Conservation (phyloP, 176 grass and related monocot species). For the Luzula sylvatica region DNA sequence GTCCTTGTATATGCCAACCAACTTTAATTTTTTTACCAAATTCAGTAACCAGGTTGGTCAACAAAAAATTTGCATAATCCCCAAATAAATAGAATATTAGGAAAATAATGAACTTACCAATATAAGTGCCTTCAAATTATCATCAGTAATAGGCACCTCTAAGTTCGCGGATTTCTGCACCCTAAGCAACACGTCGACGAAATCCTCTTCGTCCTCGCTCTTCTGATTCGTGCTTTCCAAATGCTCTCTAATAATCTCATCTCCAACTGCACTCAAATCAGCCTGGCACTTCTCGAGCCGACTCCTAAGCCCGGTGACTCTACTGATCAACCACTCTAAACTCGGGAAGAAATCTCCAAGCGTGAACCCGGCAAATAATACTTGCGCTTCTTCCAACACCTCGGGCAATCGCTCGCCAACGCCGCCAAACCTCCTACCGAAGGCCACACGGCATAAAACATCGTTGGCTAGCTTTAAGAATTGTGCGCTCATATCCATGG, state of each 20-base stretch:
- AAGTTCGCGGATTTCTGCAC: constrained; percentile 31
- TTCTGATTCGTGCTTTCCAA: neutral
- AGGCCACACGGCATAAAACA: constrained; percentile 35
- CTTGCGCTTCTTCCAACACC: constrained; percentile 24
- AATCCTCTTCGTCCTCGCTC: constrained; percentile 23
- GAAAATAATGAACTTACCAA: too few relatives aligned
- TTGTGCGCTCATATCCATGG: constrained; percentile 26
- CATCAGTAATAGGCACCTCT: constrained; percentile 32
- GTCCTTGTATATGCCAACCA: too few relatives aligned
- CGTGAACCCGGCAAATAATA: constrained; percentile 28
- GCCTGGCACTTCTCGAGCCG: constrained; percentile 21
- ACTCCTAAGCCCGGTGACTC: constrained; percentile 16
- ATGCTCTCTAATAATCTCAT: constrained; percentile 28
- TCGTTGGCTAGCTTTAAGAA: constrained; percentile 29
- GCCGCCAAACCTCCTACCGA: constrained; percentile 16
- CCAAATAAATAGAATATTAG: too few relatives aligned
- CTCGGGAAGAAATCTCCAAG: constrained; percentile 28
- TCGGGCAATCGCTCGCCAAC: constrained; percentile 7
- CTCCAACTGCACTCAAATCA: constrained; percentile 25
- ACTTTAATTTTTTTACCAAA: too few relatives aligned
- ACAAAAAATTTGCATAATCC: too few relatives aligned
- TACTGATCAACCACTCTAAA: constrained; percentile 19
- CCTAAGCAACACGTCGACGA: constrained; percentile 30
- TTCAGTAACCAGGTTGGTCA: too few relatives aligned
- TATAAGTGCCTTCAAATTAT: constrained; percentile 32